Evolutionary conservation across 1,284 basidiomycete species (phyloP).

Genomic region (Cerrena zonata): DNA sequence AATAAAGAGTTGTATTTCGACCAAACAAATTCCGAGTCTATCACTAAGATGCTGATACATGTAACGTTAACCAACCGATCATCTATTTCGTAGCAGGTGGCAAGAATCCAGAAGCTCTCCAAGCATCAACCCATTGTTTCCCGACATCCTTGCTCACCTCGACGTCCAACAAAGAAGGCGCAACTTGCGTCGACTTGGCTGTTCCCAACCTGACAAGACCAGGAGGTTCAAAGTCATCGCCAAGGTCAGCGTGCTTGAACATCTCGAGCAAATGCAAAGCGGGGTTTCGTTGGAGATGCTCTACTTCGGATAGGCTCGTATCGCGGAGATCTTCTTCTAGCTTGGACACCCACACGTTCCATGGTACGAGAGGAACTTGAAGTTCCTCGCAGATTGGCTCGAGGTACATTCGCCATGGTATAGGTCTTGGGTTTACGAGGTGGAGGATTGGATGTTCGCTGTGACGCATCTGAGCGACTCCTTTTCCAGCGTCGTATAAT

Average conservation of each 20-base stretch:
- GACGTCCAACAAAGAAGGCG: not conserved
- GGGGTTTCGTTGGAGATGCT: constrained; percentile 15
- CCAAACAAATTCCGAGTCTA: no score
- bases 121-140: constrained; percentile 5
- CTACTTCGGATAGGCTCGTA: constrained; percentile 8
- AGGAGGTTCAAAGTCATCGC: constrained; percentile 2
- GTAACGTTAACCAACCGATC: no score
- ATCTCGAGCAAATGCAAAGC: constrained; percentile 19
- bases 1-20: not conserved
- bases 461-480: constrained; percentile 15
- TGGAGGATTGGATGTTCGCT: constrained; percentile 19
- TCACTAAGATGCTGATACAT: no score
- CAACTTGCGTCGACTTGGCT: constrained; percentile 1
- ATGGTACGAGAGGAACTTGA: constrained; percentile 18
- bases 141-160: not conserved
- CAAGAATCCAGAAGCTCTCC: constrained; percentile 10
- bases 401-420: constrained; percentile 18
- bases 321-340: constrained; percentile 10
- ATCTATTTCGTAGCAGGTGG: not conserved
- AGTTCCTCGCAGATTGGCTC: constrained; percentile 16
- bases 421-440: constrained; percentile 25
- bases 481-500: constrained; percentile 13
- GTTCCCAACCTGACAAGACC: constrained; percentile 6
- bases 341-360: constrained; percentile 18
- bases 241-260: constrained; percentile 8